Conservation (phyloP, 768 basidiomycete genomes). For the Trametopsis cervina region DNA sequence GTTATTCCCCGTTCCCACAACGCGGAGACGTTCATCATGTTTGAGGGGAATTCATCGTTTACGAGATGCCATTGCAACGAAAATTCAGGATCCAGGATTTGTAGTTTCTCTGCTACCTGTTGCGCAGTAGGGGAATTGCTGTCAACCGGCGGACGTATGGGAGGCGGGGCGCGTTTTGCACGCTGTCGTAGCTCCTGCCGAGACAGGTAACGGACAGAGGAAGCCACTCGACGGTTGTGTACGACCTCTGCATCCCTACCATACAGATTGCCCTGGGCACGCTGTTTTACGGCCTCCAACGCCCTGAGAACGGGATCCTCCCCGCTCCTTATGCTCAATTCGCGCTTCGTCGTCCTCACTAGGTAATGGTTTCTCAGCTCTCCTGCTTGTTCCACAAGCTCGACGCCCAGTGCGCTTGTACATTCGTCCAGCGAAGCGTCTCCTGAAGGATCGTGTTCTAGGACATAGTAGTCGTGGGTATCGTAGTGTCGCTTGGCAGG, state of each 20-base stretch:
- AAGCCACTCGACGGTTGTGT: slow-evolving; percentile 37
- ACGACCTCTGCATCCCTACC: slow-evolving; percentile 35
- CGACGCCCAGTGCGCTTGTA: slow-evolving; percentile 57
- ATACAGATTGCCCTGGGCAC: slow-evolving; percentile 16
- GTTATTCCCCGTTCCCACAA: slow-evolving; percentile 91
- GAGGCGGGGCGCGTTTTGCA: slow-evolving; percentile 68
- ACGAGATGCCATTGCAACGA: slow-evolving; percentile 90
- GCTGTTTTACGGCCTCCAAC: slow-evolving; percentile 38
- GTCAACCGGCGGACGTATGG: slow-evolving; percentile 28
- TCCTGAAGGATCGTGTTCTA: slow-evolving; percentile 53
- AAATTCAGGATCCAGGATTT: slow-evolving; percentile 79
- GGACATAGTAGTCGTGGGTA: slow-evolving; percentile 77
- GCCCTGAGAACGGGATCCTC: slow-evolving; percentile 43
- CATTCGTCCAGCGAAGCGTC: slow-evolving; percentile 55
- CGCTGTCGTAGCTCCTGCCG: slow-evolving; percentile 63
- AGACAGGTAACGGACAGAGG: slow-evolving; percentile 53
- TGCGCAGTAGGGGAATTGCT: slow-evolving; percentile 29
- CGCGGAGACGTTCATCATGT: slow-evolving; percentile 88
- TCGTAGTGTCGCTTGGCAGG: slow-evolving; percentile 50
- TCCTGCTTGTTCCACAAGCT: slow-evolving; percentile 85
- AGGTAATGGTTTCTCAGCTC: slow-evolving; percentile 81
- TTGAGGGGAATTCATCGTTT: slow-evolving; percentile 74
- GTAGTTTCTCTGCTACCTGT: slow-evolving; percentile 50
- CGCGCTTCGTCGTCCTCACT: slow-evolving; percentile 49
- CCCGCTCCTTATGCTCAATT: slow-evolving; percentile 26